Evolutionary conservation across 495 filamentous ascomycete species (phyloP).

Genomic region (Trypethelium eluteriae): DNA sequence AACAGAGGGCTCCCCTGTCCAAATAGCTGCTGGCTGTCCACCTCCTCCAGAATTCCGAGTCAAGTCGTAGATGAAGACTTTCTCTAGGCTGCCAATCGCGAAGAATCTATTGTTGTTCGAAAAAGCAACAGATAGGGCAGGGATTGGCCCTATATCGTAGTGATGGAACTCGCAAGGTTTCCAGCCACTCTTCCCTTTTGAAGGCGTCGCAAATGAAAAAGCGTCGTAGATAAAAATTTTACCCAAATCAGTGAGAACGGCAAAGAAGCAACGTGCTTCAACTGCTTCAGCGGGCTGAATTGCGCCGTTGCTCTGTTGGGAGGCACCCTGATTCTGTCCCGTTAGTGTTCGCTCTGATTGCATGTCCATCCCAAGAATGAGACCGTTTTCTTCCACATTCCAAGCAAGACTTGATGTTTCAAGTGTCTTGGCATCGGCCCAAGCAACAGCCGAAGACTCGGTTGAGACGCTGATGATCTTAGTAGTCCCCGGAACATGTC

Average conservation of each 20-base stretch:
- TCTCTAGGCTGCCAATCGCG: constrained; percentile 19
- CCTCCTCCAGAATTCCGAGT: neutral
- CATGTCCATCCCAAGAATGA: neutral
- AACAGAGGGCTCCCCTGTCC: constrained; percentile 20
- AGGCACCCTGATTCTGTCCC: neutral
- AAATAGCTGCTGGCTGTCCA: constrained; percentile 27
- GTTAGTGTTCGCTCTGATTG: neutral
- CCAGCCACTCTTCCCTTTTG: neutral
- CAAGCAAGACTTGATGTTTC: neutral
- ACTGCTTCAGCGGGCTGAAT: too few relatives aligned
- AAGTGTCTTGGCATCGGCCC: neutral
- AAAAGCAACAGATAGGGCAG: constrained; percentile 20
- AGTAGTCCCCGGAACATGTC: neutral
- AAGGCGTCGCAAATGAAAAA: neutral
- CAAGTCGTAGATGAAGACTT: constrained; percentile 17
- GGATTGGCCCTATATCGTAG: constrained; percentile 8
- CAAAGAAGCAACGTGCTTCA: neutral
- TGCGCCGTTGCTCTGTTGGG: neutral
- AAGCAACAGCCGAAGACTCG: neutral
- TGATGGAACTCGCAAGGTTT: neutral
- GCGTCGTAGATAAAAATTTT: constrained; percentile 7
- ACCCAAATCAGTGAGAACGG: constrained; percentile 1
- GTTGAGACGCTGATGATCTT: constrained; percentile 3
- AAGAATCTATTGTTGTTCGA: constrained; percentile 19
- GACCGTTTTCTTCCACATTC: neutral